These are phyloP conservation scores for Lonicera japonica DNA, from an alignment of 129 eudicot genomes.

Conservation along the genomic window DNA sequence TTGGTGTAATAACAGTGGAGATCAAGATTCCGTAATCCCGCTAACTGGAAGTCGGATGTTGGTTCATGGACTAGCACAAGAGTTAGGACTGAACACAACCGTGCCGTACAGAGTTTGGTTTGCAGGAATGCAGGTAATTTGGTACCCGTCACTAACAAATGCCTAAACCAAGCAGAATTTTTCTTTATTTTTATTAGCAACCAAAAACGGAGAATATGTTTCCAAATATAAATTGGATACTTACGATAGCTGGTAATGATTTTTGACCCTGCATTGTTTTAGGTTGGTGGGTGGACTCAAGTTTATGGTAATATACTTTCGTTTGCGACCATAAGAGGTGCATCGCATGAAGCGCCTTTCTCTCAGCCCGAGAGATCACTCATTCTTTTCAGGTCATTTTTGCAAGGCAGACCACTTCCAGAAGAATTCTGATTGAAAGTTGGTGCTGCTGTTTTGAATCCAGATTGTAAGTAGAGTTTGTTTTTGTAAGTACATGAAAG, in stretches of 20 bases:
- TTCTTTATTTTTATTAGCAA: no score
- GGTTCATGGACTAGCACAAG: slow-evolving; percentile 35
- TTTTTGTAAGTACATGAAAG: slow-evolving; percentile 1
- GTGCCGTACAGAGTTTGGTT: slow-evolving; percentile 48
- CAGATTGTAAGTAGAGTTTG: slow-evolving; percentile 11
- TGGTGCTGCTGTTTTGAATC: background rate
- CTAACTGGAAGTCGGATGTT: slow-evolving; percentile 44
- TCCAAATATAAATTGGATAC: no score
- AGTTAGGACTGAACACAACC: slow-evolving; percentile 28
- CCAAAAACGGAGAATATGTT: no score
- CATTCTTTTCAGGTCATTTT: slow-evolving; percentile 47
- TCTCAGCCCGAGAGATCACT: slow-evolving; percentile 47
- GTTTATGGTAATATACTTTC: slow-evolving; percentile 47
- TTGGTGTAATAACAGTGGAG: slow-evolving; percentile 34
- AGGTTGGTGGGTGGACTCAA: slow-evolving; percentile 45
- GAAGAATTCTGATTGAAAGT: slow-evolving; percentile 20
- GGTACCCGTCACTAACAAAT: no score
- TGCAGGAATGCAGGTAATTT: slow-evolving; percentile 52
- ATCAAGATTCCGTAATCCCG: slow-evolving; percentile 65
- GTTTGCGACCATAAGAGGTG: slow-evolving; percentile 38
- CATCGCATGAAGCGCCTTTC: slow-evolving; percentile 48
- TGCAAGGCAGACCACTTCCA: slow-evolving; percentile 35
- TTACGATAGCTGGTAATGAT: no score
- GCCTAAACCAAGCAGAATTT: no score
- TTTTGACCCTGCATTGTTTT: background rate